Conservation (phyloP, 169 alveolate genomes). For the Fabrea salina region DNA sequence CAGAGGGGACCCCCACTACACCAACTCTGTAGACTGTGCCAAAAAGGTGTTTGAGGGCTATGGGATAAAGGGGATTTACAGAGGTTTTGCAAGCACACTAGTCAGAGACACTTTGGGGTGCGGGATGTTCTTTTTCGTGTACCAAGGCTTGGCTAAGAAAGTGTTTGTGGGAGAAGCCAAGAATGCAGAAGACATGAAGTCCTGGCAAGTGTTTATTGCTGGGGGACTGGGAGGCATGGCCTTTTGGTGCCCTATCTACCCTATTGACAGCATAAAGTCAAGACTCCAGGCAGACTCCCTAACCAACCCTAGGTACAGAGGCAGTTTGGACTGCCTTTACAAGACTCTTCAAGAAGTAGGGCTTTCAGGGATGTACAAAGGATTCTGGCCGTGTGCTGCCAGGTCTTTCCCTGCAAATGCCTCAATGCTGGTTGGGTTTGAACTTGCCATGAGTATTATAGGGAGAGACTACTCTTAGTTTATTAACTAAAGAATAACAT, state of each 20-base stretch:
- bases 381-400: neutral
- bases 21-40: neutral
- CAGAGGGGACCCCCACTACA: neutral
- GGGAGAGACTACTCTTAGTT: neutral
- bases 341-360: slow-evolving; percentile 4
- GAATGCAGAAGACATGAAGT: neutral
- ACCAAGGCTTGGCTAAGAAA: neutral
- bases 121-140: neutral
- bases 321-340: neutral
- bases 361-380: neutral
- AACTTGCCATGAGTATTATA: slow-evolving; percentile 1
- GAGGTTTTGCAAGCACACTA: neutral
- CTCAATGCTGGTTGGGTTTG: neutral
- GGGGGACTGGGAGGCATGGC: neutral
- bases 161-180: neutral
- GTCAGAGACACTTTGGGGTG: neutral
- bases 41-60: neutral
- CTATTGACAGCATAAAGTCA: neutral
- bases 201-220: neutral
- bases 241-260: neutral
- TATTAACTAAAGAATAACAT: neutral
- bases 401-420: slow-evolving; percentile 17
- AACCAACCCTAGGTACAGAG: neutral
- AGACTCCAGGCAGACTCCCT: slow-evolving; percentile 15
- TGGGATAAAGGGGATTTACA: neutral